Evolutionary conservation across 768 basidiomycete species (phyloP).

Genomic region (Peribolospora kevripleyi): DNA sequence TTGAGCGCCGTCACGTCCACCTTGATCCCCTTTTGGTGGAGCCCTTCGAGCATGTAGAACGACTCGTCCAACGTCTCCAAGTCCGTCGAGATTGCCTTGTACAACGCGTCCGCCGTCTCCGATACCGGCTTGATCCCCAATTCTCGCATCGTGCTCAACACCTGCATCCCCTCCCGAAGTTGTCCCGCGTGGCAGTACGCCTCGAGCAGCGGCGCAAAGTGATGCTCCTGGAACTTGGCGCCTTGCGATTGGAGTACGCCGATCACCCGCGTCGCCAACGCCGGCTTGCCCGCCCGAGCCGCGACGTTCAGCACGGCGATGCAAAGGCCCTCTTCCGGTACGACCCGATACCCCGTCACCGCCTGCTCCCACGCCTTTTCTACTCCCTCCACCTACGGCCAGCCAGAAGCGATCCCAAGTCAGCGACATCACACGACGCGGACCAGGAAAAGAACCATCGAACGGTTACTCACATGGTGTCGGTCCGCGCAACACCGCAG

Average conservation of each 20-base stretch:
- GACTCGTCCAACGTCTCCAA: constrained; percentile 36
- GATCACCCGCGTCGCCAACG: constrained; percentile 42
- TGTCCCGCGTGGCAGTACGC: constrained; percentile 36
- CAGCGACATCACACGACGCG: background rate
- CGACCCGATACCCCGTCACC: constrained; percentile 29
- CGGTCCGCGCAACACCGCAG: constrained; percentile 38
- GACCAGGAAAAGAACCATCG: background rate
- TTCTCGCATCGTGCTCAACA: constrained; percentile 36
- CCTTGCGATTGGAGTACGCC: constrained; percentile 30
- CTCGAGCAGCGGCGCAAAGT: constrained; percentile 53
- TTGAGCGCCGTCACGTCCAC: constrained; percentile 41
- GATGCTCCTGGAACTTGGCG: constrained; percentile 37
- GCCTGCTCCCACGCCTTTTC: constrained; percentile 36
- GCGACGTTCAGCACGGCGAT: constrained; percentile 45
- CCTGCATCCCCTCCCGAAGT: constrained; percentile 37
- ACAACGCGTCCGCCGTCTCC: constrained; percentile 33
- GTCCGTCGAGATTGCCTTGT: constrained; percentile 26
- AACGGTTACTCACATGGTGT: constrained; percentile 36
- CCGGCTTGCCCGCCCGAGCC: constrained; percentile 43
- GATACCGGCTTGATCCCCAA: constrained; percentile 28
- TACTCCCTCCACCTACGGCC: constrained; percentile 39
- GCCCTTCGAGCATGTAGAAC: constrained; percentile 38
- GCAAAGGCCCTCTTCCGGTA: constrained; percentile 52
- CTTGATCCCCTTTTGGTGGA: constrained; percentile 29
- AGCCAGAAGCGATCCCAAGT: background rate